Evolutionary conservation across 2,329 filamentous ascomycete genomes (phyloP).

Genomic region (Fusarium chlamydosporum): DNA sequence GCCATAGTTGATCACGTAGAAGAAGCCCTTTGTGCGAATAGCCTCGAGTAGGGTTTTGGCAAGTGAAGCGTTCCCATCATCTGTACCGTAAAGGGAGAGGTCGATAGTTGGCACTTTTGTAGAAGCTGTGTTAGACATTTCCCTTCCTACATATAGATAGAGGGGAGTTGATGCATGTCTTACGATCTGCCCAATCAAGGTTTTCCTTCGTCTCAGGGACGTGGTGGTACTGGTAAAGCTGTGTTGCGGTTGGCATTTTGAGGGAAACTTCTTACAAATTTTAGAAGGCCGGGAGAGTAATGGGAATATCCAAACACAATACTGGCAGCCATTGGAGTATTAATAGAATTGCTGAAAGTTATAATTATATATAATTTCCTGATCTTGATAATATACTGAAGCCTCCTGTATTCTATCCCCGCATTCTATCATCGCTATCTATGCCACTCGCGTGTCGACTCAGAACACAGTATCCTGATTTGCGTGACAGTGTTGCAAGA

Average conservation of each 20-base stretch:
- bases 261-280: no score
- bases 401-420: background rate
- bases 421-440: background rate
- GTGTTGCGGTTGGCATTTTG: conserved; percentile 2
- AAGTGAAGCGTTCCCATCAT: conserved; percentile 52
- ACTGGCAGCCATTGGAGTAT: no score
- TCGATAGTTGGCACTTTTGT: conserved; percentile 54
- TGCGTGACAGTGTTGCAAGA: background rate
- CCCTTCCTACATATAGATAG: fast-evolving
- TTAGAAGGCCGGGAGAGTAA: no score
- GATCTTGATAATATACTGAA: background rate
- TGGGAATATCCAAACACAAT: no score
- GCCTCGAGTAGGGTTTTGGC: conserved; percentile 53
- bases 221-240: conserved; percentile 51
- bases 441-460: background rate
- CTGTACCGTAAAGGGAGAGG: conserved; percentile 53
- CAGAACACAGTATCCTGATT: background rate
- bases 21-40: conserved; percentile 54
- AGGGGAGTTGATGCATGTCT: background rate
- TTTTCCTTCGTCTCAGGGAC: conserved; percentile 57
- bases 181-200: conserved; percentile 57
- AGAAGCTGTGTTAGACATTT: background rate
- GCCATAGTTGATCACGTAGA: conserved; percentile 69
- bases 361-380: background rate
- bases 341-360: no score